Percentiles rank a stretch among this genome's conserved stretches.
Conservation (phyloP, 257 asterid genomes). For the Petunia axillaris region DNA sequence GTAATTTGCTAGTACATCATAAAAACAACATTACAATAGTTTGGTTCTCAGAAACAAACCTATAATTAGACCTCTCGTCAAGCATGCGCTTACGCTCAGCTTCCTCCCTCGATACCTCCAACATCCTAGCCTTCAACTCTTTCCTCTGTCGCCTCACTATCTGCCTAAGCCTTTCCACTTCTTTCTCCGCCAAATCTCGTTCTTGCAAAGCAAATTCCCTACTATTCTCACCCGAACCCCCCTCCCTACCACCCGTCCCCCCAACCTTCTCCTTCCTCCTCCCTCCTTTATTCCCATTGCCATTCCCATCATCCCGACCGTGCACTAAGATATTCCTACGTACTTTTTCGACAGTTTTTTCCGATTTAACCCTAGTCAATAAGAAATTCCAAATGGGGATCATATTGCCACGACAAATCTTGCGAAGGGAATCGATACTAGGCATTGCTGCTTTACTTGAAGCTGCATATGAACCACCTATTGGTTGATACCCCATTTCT, state of each 20-base stretch:
- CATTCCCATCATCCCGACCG: slow-evolving; percentile 60
- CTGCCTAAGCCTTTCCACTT: slow-evolving; percentile 96
- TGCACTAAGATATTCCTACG: slow-evolving; percentile 89
- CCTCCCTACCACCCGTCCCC: slow-evolving; percentile 28
- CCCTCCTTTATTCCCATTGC: slow-evolving; percentile 15
- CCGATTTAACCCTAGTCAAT: slow-evolving; percentile 85
- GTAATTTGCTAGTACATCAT: not conserved
- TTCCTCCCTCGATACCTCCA: slow-evolving; percentile 96
- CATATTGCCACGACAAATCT: slow-evolving; percentile 95
- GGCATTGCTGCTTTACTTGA: slow-evolving; percentile 70
- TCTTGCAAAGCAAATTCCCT: slow-evolving; percentile 93
- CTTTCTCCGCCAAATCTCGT: slow-evolving; percentile 95
- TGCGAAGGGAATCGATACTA: slow-evolving; percentile 75
- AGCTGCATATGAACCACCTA: slow-evolving; percentile 75
- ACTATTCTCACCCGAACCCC: slow-evolving; percentile 47
- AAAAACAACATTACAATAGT: not conserved
- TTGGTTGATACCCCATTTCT: slow-evolving; percentile 95
- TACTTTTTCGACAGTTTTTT: slow-evolving; percentile 89
- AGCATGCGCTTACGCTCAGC: slow-evolving; percentile 92
- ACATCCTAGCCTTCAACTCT: slow-evolving; percentile 90
- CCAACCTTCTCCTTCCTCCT: slow-evolving; percentile 37
- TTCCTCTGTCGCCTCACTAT: slow-evolving; percentile 88
- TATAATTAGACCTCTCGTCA: slow-evolving; percentile 88
- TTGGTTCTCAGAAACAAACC: slow-evolving; percentile 44
- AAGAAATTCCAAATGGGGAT: slow-evolving; percentile 89